phyloP scores from a whole-genome alignment of 2,329 filamentous ascomycete genomes.

The Paecilomyces formosus region DNA sequence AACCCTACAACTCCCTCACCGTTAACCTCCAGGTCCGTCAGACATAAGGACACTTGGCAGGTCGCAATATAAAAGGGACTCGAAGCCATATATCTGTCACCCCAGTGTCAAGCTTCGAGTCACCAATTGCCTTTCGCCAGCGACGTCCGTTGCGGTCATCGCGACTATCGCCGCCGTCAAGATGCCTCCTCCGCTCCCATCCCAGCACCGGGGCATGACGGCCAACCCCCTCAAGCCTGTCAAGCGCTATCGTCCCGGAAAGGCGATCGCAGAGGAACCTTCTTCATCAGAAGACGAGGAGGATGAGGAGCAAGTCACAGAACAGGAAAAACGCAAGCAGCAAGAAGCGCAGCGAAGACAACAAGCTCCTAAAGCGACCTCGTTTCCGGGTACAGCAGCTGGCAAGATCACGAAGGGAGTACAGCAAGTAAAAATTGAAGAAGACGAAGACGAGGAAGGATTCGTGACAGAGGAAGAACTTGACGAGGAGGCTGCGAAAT shows the following conservation, averaged over 20 bases:
- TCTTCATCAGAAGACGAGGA: constrained; percentile 46
- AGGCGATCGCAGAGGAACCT: constrained; percentile 48
- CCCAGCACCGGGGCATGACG: constrained; percentile 64
- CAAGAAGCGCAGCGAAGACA: constrained; percentile 29
- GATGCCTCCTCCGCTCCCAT: constrained; percentile 39
- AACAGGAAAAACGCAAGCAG: constrained; percentile 41
- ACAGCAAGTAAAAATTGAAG: constrained; percentile 28
- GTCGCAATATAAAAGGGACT: neutral
- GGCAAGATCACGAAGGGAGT: constrained; percentile 25
- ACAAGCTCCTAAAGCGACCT: constrained; percentile 35
- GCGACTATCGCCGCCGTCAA: constrained; percentile 1
- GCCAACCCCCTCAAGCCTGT: constrained; percentile 73
- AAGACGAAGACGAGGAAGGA: constrained; percentile 47
- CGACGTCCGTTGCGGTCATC: no score
- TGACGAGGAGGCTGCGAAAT: constrained; percentile 19
- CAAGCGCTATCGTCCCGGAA: constrained; percentile 76
- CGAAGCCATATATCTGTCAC: neutral
- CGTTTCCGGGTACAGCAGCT: constrained; percentile 25
- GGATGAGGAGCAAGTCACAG: constrained; percentile 47
- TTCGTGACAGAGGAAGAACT: constrained; percentile 53
- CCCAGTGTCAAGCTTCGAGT: neutral
- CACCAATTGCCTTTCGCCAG: neutral
- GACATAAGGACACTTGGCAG: neutral
- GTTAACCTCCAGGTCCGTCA: neutral
- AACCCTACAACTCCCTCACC: neutral